Evolutionary conservation across 148 eudicot species (phyloP).

Genomic region (Camellia japonica): DNA sequence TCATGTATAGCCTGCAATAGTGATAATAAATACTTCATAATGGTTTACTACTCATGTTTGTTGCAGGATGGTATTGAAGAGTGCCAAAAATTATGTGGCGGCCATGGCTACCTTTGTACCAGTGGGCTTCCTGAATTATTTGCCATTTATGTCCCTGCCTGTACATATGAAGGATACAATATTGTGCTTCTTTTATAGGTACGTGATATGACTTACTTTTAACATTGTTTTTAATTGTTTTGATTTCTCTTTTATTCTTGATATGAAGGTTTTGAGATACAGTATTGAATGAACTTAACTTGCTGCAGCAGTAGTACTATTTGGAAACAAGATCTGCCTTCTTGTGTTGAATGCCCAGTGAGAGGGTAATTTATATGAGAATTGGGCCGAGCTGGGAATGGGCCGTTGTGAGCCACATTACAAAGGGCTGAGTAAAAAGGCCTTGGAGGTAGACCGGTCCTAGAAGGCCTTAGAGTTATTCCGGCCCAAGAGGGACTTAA

Average conservation of each 20-base stretch:
- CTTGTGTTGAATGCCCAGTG: neutral
- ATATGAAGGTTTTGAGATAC: neutral
- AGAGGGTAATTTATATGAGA: too few relatives aligned
- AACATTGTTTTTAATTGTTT: neutral
- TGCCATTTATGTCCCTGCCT: constrained; percentile 91
- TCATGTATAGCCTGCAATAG: too few relatives aligned
- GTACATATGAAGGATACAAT: constrained; percentile 97
- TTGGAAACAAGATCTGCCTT: neutral
- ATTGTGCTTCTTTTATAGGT: constrained; percentile 85
- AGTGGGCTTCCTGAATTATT: constrained; percentile 97
- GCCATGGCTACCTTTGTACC: constrained; percentile 89
- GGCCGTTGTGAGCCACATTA: too few relatives aligned
- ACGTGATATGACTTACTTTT: neutral
- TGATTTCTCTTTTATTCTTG: neutral
- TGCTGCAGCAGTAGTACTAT: neutral
- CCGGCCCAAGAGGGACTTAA: too few relatives aligned
- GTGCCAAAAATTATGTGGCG: constrained; percentile 92
- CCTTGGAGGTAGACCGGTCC: too few relatives aligned
- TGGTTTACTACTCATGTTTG: constrained; percentile 4
- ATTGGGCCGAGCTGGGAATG: too few relatives aligned
- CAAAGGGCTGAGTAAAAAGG: too few relatives aligned
- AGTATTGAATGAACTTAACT: neutral
- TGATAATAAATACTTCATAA: neutral
- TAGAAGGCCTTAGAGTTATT: too few relatives aligned
- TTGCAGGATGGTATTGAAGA: constrained; percentile 93